Base-by-base conservation (phyloP, 2,329 filamentous ascomycete species). In the Helicocarpus griseus region DNA sequence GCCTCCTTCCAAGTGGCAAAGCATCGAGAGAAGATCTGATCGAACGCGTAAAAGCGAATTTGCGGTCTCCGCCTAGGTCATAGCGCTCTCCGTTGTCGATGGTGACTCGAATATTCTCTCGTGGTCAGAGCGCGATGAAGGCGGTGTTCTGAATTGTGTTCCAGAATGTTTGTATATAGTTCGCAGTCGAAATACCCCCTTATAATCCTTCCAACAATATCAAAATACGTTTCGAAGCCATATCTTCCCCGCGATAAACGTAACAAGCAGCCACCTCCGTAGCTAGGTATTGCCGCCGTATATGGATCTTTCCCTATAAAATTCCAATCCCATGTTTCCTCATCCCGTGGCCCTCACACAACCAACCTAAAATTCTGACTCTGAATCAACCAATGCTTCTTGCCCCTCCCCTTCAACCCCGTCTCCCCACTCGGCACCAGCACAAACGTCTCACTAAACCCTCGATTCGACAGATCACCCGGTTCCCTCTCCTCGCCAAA, bases 401-500 rank as follows among this genome's bases (percentile, higher is more conserved):
- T 61, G 1, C 75, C 75, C 53, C 77, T 76, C 2, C 78, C 75
- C 56, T 79, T 81, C 51, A 71, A 70, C 4, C 70, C 73, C 57
- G 69, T 55, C 9, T 62, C 58, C 14, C 65, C 61, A 53, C 88
- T 87, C 6, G 89, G 88, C 35, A 91, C 86, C 50, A 95, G 73
- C 22, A 94, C 79, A 64, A 95, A 85, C 0, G 79, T 84, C 67
- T 95, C 89, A 61, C 82, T 85, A 66, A 95, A 95, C 33, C 80
- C 81, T 58, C 81, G 81, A 65, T 81, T 77, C 13, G 78, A 78
- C 13, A 80, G 78, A 28, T 83, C 79, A 58, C 77, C 77, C 41
- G 68, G 65, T 53, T 54, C 57, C 49, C 49, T 53, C 41, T 75
- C 77, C 53, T 80, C 78, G 46, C 83, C 83, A 62, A 86, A 85